Conservation (phyloP, 768 basidiomycete genomes). For the Suillus paluster region DNA sequence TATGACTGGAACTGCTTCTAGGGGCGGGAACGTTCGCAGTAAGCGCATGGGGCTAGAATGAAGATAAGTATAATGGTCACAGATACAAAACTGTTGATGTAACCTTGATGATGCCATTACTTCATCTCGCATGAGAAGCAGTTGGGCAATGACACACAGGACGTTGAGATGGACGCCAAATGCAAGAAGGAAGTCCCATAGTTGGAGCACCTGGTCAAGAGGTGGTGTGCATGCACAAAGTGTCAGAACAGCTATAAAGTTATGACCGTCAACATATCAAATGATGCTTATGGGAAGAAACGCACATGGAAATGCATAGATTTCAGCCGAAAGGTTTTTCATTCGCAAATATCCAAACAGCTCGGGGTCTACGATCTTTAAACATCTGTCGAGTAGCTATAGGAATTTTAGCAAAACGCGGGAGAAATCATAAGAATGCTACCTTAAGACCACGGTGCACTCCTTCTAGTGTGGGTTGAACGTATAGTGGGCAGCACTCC, state of each 20-base stretch:
- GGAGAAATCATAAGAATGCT: conserved; percentile 21
- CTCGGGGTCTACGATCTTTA: conserved; percentile 90
- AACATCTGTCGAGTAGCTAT: conserved; percentile 90
- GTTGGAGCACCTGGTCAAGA: conserved; percentile 87
- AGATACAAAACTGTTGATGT: conserved; percentile 22
- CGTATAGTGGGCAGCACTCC: conserved; percentile 92
- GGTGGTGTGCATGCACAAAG: conserved; percentile 97
- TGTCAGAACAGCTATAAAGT: conserved; percentile 78
- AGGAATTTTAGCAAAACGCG: not conserved
- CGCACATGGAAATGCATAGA: conserved; percentile 97
- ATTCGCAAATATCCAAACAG: conserved; percentile 80
- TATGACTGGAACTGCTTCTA: conserved; percentile 86
- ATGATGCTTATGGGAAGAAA: conserved; percentile 18
- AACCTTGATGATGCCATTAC: conserved; percentile 89
- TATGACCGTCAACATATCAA: conserved; percentile 7
- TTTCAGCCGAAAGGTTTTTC: conserved; percentile 92
- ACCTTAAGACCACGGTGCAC: conserved; percentile 96
- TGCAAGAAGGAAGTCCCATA: conserved; percentile 98
- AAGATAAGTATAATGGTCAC: conserved; percentile 6
- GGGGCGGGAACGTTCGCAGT: conserved; percentile 89
- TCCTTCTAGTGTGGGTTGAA: conserved; percentile 93
- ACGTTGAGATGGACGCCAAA: conserved; percentile 98
- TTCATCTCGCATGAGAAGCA: conserved; percentile 87
- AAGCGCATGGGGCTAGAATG: conserved; percentile 86
- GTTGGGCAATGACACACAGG: conserved; percentile 94